Evolutionary conservation across 371 early-diverging fungal species (phyloP), one percentile per base, ranked within the genome.

Genomic region (Phascolomyces articulosus): DNA sequence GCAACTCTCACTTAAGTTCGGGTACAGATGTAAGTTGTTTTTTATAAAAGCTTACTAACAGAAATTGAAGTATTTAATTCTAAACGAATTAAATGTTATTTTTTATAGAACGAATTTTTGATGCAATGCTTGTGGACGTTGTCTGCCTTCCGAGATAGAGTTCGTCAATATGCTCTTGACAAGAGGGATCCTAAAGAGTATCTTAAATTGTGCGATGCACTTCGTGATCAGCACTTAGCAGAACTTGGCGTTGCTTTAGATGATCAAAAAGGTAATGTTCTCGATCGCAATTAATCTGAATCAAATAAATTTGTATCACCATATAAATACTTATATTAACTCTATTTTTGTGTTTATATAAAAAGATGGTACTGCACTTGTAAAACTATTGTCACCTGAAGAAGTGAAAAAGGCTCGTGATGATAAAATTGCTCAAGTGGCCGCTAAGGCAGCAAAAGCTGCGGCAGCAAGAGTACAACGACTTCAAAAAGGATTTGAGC

Each of bases 171-270:
- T 34, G 90, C 94, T 11, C 86, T 90, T 58, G 80, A 84, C 49
- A 80, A 82, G 65, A 70, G 66, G 20, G 75, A 68, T 1, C 75
- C 82, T 58, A 84, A 80, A 47, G 89, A 92, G 47, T 75, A 96
- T 70, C 76, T 98, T 51, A 74, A 73, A 16, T 70, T 94, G 28
- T 91, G 93, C 69, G 98, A 98, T 79, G 80, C 82, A 69, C 68
- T 98, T 55, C 91, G 98, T 58, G 97, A 98, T 76, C 84, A 86
- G 13, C 93, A 93, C 41, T 78, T 96, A 57, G 89, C 91, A 9
- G 90, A 92, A 15, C 82, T 96, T 24, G 95, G 96, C 40, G 94
- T 98, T 8, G 79, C 89, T 2, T 78, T 98, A 60, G 98, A 97
- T 67, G 98, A 98, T 73, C 92, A 93, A 66, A 96, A 95, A 66